Base-by-base conservation (phyloP, 2,329 filamentous ascomycete genomes). In the Cladosporium austrohemisphaericum region DNA sequence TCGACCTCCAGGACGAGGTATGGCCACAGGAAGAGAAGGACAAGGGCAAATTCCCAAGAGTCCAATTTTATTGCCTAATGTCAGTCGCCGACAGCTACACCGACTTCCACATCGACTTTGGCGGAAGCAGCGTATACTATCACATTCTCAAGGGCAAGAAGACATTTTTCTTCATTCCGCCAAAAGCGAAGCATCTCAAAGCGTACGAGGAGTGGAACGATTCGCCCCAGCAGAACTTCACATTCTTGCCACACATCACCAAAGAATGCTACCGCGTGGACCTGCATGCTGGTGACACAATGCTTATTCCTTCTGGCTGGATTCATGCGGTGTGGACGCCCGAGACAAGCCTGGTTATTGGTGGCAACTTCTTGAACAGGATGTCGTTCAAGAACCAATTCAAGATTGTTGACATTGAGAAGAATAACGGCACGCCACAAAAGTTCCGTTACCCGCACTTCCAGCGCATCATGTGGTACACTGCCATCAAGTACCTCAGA, bases 321-420 rank as follows among this genome's bases (percentile, higher is more conserved):
- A 86, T 86, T 45, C 83, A 86, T 60, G 82, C 83, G 19, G 83
- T 86, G 6, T 85, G 83, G 80, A 86, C 83, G 8, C 83, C 83
- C 0, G 77, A 81, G 57, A 81, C 85, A 59, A 85, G 82, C 58
- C 67, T 86, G 41, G 83, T 86, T 22, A 84, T 86, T 53, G 83
- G 83, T n/a, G 83, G 83, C 44, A 86, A 86, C 59, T 86, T 85
- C 58, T 69, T 86, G 36, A 85, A 81, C 4, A 71, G 78, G 49
- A 72, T 84, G 64, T 81, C 84, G 51, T 84, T 81, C 61, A 76
- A 76, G 49, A 83, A 83, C 73, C 83, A 86, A 62, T 79, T 86
- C 60, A 79, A 78, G 55, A 73, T 86, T 7, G 72, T 79, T 23
- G 80, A 84, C 44, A 80, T 85, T 37, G 83, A 86, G 62, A 85